Conservation (phyloP, 192 early-diverging fungal genomes). For the Backusella psychrophila region DNA sequence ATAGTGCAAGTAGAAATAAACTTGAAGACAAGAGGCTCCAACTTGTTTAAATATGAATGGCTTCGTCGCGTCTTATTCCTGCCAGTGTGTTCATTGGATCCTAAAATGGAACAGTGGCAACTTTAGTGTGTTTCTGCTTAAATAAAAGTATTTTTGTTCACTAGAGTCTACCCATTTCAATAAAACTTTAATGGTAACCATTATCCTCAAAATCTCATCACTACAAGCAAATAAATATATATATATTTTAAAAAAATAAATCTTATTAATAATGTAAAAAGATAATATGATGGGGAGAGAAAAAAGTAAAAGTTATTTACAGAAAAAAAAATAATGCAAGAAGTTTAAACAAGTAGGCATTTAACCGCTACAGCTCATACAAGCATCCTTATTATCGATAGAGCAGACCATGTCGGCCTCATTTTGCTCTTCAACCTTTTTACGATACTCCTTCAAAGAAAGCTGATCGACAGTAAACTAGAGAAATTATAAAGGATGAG, state of each 20-base stretch:
- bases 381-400: constrained; percentile 91
- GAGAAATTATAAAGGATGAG: neutral
- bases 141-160: no score
- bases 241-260: neutral
- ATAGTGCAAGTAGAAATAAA: no score
- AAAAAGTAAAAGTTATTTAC: neutral
- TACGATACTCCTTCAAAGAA: constrained; percentile 56
- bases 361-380: constrained; percentile 86
- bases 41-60: no score
- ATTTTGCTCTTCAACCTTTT: constrained; percentile 41
- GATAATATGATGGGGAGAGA: neutral
- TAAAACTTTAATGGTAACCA: no score
- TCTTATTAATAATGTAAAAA: constrained; percentile 3
- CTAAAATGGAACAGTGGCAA: no score
- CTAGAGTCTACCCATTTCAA: no score
- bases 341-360: neutral
- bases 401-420: constrained; percentile 81
- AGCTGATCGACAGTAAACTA: constrained; percentile 89
- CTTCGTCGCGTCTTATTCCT: no score
- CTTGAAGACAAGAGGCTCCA: no score
- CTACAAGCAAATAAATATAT: no score
- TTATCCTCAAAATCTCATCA: no score
- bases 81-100: no score
- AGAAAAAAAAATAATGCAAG: constrained; percentile 3
- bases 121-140: no score